phyloP scores from a whole-genome alignment of 371 early-diverging fungal genomes.

The Mucor piriformis region DNA sequence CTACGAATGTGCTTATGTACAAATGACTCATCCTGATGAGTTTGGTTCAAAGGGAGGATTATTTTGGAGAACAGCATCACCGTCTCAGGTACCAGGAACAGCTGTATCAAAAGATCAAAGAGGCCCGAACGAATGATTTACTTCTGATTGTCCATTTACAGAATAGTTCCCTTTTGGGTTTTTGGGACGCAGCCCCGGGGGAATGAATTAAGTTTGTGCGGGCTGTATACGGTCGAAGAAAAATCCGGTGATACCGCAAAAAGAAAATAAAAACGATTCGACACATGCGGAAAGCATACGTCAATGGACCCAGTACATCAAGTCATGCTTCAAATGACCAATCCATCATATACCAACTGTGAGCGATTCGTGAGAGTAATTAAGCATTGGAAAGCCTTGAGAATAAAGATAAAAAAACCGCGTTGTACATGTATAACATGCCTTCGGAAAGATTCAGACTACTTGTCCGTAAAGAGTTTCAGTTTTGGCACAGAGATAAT shows the following conservation, averaged over 20 bases:
- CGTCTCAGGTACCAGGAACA: constrained; percentile 31
- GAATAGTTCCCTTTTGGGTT: constrained; percentile 30
- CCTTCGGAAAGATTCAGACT: background rate
- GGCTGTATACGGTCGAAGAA: constrained; percentile 37
- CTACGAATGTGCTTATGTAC: no score
- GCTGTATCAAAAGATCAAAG: constrained; percentile 32
- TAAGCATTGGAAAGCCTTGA: background rate
- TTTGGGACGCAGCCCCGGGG: constrained; percentile 58
- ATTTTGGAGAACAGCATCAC: no score
- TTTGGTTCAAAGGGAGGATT: no score
- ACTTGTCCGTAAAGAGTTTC: constrained; percentile 68
- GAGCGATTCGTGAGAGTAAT: no score
- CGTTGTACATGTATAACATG: background rate
- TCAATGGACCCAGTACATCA: no score
- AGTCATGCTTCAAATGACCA: no score
- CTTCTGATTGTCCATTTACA: constrained; percentile 18
- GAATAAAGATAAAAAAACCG: background rate
- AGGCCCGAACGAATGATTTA: constrained; percentile 33
- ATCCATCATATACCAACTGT: no score
- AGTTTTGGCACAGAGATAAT: no score
- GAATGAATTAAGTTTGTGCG: constrained; percentile 61
- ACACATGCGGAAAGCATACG: no score
- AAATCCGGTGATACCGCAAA: constrained; percentile 59
- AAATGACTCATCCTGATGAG: no score
- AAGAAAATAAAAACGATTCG: no score